phyloP scores from a whole-genome alignment of 768 basidiomycete species.

The Pleurotus cornucopiae region DNA sequence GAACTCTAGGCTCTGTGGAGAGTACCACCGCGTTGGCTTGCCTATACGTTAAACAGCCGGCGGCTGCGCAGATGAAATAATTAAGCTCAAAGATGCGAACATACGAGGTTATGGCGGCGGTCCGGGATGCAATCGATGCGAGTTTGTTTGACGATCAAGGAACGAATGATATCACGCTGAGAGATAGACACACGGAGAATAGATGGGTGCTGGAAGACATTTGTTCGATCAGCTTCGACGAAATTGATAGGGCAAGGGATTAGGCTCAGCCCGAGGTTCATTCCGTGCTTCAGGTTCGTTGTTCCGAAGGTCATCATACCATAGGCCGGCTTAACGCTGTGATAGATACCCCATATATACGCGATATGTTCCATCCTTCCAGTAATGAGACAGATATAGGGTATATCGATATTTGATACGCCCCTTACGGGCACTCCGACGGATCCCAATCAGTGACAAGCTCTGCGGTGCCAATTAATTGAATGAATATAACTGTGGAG shows the following conservation, averaged over 20 bases:
- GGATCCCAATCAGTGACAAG: conserved; percentile 8
- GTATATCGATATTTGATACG: neutral
- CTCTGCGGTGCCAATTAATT: neutral
- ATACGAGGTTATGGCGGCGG: neutral
- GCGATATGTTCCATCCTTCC: neutral
- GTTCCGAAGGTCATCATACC: neutral
- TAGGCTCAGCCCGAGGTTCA: conserved; percentile 6
- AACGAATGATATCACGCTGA: neutral
- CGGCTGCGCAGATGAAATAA: neutral
- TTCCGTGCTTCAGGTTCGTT: conserved; percentile 1
- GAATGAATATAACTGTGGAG: conserved; percentile 2
- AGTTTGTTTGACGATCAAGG: neutral
- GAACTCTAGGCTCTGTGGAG: neutral
- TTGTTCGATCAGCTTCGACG: neutral
- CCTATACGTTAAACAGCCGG: neutral
- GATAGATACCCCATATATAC: neutral
- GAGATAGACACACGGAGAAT: neutral
- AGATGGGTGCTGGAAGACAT: neutral
- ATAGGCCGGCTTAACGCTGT: neutral
- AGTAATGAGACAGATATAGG: neutral
- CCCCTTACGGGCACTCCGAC: conserved; percentile 4
- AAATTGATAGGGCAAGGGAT: neutral
- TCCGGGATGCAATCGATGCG: neutral
- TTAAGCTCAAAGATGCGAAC: neutral
- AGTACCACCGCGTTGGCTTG: neutral